phyloP scores from a whole-genome alignment of 1,139 yeast genomes.

The Hansenula lynferdii region DNA sequence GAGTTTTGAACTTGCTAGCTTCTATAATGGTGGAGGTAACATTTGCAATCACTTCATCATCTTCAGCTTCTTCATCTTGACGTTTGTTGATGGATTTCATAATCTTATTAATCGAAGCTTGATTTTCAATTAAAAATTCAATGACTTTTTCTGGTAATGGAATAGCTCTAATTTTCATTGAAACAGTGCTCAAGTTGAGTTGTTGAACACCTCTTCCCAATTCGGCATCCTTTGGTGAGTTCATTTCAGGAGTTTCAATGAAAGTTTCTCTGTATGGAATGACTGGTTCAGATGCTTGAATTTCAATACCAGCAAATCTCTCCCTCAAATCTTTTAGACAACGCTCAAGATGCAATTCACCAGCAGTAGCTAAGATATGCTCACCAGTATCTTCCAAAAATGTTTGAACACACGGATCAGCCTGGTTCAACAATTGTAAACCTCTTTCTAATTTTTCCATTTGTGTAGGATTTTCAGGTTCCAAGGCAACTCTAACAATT shows the following conservation, averaged over 20 bases:
- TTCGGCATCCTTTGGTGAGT: conserved; percentile 33
- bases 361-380: conserved; percentile 90
- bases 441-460: conserved; percentile 76
- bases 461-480: conserved; percentile 83
- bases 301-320: conserved; percentile 88
- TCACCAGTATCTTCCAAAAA: conserved; percentile 87
- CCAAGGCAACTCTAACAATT: conserved; percentile 89
- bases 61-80: conserved; percentile 22
- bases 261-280: conserved; percentile 94
- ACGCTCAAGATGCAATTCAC: conserved; percentile 88
- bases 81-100: conserved; percentile 12
- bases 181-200: conserved; percentile 43
- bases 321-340: conserved; percentile 86
- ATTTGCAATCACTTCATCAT: conserved; percentile 14
- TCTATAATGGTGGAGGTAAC: conserved; percentile 20
- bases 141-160: conserved; percentile 55
- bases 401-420: conserved; percentile 92
- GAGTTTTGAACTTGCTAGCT: conserved; percentile 27
- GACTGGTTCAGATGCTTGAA: conserved; percentile 84
- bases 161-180: conserved; percentile 41
- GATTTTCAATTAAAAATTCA: conserved; percentile 45
- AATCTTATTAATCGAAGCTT: conserved; percentile 32
- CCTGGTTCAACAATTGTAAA: conserved; percentile 68
- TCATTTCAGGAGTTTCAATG: conserved; percentile 41
- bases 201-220: conserved; percentile 37